These are phyloP conservation scores for Tricholoma sp. DNA, from an alignment of 768 basidiomycete genomes.

Conservation along the genomic window DNA sequence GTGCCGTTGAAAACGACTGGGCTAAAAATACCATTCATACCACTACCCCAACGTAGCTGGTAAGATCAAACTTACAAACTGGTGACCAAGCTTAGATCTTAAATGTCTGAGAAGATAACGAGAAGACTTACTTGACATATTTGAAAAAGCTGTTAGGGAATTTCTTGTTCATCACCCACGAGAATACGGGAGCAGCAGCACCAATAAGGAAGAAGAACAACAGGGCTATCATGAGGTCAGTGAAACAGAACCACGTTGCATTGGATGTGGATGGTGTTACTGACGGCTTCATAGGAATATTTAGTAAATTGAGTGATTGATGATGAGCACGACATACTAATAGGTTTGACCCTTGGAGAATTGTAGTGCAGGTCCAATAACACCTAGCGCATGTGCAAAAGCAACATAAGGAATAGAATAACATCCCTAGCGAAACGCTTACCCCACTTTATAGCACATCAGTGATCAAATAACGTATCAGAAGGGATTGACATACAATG, in stretches of 20 bases:
- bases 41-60: not conserved
- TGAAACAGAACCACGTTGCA: too few species aligned
- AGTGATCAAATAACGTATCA: too few species aligned
- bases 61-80: too few species aligned
- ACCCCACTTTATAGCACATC: conserved; percentile 41
- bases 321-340: conserved; percentile 24
- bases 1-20: conserved; percentile 59
- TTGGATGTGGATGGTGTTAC: too few species aligned
- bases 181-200: conserved; percentile 45
- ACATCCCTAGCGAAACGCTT: too few species aligned
- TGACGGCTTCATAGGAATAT: too few species aligned
- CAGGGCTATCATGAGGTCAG: conserved; percentile 28
- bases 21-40: conserved; percentile 25
- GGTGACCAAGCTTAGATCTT: too few species aligned
- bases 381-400: conserved; percentile 13
- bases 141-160: conserved; percentile 61
- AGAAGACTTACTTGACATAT: conserved; percentile 53
- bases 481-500: conserved; percentile 23
- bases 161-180: conserved; percentile 48
- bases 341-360: conserved; percentile 71
- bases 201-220: conserved; percentile 79
- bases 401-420: too few species aligned
- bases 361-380: conserved; percentile 68
- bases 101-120: not conserved
- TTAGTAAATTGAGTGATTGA: conserved; percentile 1